Base-by-base conservation (phyloP, 2,329 filamentous ascomycete species). In the Colletotrichum lindemuthianum region DNA sequence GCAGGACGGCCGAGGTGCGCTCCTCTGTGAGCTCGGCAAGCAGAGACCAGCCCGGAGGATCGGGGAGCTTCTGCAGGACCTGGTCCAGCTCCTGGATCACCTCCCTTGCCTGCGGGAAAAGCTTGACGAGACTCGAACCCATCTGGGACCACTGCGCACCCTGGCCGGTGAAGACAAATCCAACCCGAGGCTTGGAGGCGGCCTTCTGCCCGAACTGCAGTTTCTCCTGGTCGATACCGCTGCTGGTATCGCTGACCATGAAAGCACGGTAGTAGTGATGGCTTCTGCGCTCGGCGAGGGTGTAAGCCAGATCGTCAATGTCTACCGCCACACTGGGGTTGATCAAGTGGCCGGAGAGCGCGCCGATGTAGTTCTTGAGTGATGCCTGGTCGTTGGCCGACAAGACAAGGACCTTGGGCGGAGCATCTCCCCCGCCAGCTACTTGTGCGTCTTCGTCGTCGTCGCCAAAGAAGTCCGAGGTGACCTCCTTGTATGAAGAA, bases 101-200 rank as follows among this genome's bases (percentile, higher is more conserved):
- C 36, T 43, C 2, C 12, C 67, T 52, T 4, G 59, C 60, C 1
- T 52, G 12, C 2, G 59, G 54, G 8, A 61, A 69, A 5, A 16
- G 43, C 8, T 59, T 16, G 6, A 72, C 34, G 6, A 73, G 50
- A 7, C 67, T 43, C 0, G 32, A 12, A 0, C 69, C 73, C 71
- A 74, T 73, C 1, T 51, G 39, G 9, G 70, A 47, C 71, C 72
- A 75, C 45, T 76, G 74, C 0, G 73, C 73, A 11, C 74, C 74
- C 52, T 76, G 74, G 0, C 74, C 72, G 6, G 74, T 74, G 55
- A 75, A 76, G 6, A 76, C 63, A 8, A 56, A 60, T 2, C 43
- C 50, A 8, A 56, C 24, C 4, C 37, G 32, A 8, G 60, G 39
- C 10, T 5, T 0, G 55, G 50, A 33, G 2, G 37, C 4, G 63